Evolutionary conservation across 495 filamentous ascomycete species (phyloP).

Genomic region (Copromyces sp.): DNA sequence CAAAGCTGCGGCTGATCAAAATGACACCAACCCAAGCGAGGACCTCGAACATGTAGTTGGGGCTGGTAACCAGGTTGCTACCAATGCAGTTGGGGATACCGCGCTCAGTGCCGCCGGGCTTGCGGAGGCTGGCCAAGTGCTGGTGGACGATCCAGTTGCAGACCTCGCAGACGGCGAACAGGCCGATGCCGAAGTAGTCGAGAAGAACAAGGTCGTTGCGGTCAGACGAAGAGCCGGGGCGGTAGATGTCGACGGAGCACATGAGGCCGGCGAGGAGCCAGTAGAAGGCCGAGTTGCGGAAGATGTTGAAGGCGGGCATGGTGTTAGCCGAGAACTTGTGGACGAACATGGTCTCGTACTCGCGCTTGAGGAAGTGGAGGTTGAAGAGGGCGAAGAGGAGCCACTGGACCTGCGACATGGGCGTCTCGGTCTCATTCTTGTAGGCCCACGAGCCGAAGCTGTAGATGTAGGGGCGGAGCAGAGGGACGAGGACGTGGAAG

Average conservation of each 20-base stretch:
- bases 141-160: slow-evolving; percentile 72
- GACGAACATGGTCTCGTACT: slow-evolving; percentile 86
- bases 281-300: slow-evolving; percentile 88
- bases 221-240: slow-evolving; percentile 53
- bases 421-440: slow-evolving; percentile 26
- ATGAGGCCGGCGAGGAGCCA: slow-evolving; percentile 76
- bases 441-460: slow-evolving; percentile 42
- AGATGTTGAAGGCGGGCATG: slow-evolving; percentile 79
- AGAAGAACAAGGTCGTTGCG: slow-evolving; percentile 32
- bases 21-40: slow-evolving; percentile 75
- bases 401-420: slow-evolving; percentile 54
- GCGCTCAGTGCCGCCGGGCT: slow-evolving; percentile 69
- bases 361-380: slow-evolving; percentile 88
- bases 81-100: slow-evolving; percentile 81
- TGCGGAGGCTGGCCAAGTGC: slow-evolving; percentile 62
- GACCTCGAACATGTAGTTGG: slow-evolving; percentile 94
- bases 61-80: slow-evolving; percentile 83
- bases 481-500: slow-evolving; percentile 61
- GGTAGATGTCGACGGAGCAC: slow-evolving; percentile 78
- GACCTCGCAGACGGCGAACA: slow-evolving; percentile 68
- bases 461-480: slow-evolving; percentile 66
- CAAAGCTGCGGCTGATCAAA: slow-evolving; percentile 64
- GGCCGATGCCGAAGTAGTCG: slow-evolving; percentile 49
- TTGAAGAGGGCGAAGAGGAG: slow-evolving; percentile 61
- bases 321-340: slow-evolving; percentile 92